These are phyloP conservation scores for Passiflora organensis DNA, from an alignment of 345 rosid species.

Conservation along the genomic window DNA sequence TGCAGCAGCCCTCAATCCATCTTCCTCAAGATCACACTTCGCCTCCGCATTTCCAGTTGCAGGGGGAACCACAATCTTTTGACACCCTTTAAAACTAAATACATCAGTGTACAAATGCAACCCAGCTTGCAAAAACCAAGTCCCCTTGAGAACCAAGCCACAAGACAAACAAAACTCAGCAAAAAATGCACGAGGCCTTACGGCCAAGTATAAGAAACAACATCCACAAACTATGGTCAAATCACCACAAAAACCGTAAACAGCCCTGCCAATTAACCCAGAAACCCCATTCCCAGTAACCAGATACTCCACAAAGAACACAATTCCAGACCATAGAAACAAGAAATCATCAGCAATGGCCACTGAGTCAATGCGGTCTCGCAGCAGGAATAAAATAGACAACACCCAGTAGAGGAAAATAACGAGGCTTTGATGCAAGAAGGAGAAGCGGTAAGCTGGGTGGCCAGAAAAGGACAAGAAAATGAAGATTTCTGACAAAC, in stretches of 20 bases:
- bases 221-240: constrained; percentile 42
- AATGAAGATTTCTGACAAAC: constrained; percentile 40
- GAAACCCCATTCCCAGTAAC: constrained; percentile 36
- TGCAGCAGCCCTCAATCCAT: constrained; percentile 47
- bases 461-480: constrained; percentile 40
- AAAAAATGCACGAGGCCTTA: constrained; percentile 42
- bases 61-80: constrained; percentile 19
- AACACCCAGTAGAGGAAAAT: constrained; percentile 44
- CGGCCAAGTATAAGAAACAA: constrained; percentile 46
- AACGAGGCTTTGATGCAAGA: constrained; percentile 35
- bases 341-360: constrained; percentile 26
- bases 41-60: constrained; percentile 30
- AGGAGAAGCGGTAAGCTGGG: constrained; percentile 44
- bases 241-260: constrained; percentile 34
- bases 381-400: constrained; percentile 28
- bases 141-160: constrained; percentile 48
- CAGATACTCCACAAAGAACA: constrained; percentile 40
- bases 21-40: constrained; percentile 49
- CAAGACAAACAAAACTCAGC: constrained; percentile 42
- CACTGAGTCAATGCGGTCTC: constrained; percentile 25
- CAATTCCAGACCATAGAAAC: constrained; percentile 28
- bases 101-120: constrained; percentile 41
- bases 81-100: constrained; percentile 43
- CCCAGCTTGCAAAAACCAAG: constrained; percentile 53
- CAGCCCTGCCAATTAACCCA: constrained; percentile 27